Evolutionary conservation across 2,329 filamentous ascomycete genomes (phyloP), one percentile per base, ranked within the genome.

Genomic region (Cyphellophora attinorum): DNA sequence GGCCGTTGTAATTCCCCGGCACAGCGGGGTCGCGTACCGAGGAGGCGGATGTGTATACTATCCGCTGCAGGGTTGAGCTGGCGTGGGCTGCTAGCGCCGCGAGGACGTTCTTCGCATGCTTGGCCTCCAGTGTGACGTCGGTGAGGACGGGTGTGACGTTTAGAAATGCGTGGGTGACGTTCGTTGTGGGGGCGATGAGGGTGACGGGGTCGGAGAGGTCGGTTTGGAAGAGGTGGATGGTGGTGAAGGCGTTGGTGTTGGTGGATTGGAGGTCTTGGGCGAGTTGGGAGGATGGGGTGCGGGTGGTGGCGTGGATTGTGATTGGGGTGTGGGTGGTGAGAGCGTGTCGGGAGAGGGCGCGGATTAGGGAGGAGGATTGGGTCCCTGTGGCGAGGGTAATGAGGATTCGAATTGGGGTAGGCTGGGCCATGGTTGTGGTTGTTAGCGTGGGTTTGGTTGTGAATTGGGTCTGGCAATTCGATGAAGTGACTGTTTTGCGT

Each of bases 261-360:
- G n/a, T 8, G n/a, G 21, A 25, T n/a, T n/a, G n/a, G 3, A 77
- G 63, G n/a, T 57, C 58, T 46, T 72, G 59, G 0, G 74, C 68
- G 2, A 61, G 62, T 1, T 54, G 30, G 0, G 70, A 74, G 6
- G 53, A 48, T 0, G 64, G 46, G 46, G 78, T 62, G 15, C 33
- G 70, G 2, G 75, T 79, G 16, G 79, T 60, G 5, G 74, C 76
- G 11, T 76, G 61, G 33, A 79, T 70, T 10, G 64, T 60, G 38
- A 67, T 64, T 2, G 42, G 34, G 0, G 42, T 42, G 19, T 15
- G 12, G n/a, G 33, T 3, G 13, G 33, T 14, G 5, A 25, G 16
- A 29, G 21, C 8, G 8, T n/a, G n/a, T 8, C 8, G 8, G 8
- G 21, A 25, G 21, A 25, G 21, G 21, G 21, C n/a, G 21, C 21